These are phyloP conservation scores for Fagus crenata DNA, from an alignment of 306 rosid genomes.

Conservation along the genomic window DNA sequence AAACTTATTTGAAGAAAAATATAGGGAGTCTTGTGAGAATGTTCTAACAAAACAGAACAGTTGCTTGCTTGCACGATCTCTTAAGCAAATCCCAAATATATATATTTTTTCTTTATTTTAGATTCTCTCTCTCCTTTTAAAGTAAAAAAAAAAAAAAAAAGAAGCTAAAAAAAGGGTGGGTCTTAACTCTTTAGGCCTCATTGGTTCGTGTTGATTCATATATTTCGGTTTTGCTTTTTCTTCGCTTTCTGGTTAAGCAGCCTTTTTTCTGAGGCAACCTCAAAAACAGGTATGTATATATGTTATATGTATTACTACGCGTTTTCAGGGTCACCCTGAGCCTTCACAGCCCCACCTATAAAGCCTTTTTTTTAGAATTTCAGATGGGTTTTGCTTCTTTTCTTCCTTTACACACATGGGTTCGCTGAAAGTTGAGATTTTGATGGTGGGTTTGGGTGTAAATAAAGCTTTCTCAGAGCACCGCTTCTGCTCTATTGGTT, in stretches of 20 bases:
- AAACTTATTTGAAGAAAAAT: no score
- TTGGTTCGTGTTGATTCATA: slow-evolving; percentile 9
- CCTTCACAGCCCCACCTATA: neutral
- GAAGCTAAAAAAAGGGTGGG: neutral
- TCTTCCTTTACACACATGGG: slow-evolving; percentile 31
- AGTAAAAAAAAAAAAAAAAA: neutral
- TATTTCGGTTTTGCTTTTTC: slow-evolving; percentile 31
- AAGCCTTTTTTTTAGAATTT: neutral
- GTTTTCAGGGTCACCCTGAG: slow-evolving; percentile 12
- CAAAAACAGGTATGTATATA: neutral
- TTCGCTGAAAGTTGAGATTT: slow-evolving; percentile 43
- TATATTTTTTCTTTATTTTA: neutral
- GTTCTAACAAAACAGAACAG: slow-evolving; percentile 28
- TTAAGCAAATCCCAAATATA: slow-evolving; percentile 30
- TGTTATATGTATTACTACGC: slow-evolving; percentile 31
- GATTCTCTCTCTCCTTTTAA: no score
- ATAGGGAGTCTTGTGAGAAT: no score
- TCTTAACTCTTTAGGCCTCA: slow-evolving; percentile 1
- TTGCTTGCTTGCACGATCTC: slow-evolving; percentile 69
- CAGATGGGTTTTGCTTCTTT: slow-evolving; percentile 39
- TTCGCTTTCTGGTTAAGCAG: slow-evolving; percentile 42
- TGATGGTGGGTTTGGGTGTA: slow-evolving; percentile 29
- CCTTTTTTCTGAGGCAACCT: slow-evolving; percentile 4
- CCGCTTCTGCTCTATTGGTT: slow-evolving; percentile 30
- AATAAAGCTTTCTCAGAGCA: slow-evolving; percentile 25